phyloP scores from a whole-genome alignment of 768 basidiomycete genomes.

The Trametes cubensis region DNA sequence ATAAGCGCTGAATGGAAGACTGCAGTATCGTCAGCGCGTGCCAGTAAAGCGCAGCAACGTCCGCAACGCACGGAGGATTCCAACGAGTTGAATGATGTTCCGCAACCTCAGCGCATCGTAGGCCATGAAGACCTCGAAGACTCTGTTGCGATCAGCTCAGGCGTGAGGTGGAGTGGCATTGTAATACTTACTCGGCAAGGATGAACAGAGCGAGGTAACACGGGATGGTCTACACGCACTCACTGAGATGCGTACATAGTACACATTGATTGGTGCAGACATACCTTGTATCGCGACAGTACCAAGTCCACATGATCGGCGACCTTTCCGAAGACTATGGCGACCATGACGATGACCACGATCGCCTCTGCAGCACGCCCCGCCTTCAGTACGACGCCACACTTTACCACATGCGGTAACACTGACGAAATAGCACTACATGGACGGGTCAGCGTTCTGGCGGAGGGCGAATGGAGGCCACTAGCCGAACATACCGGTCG shows the following conservation, averaged over 20 bases:
- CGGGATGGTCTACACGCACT: conserved; percentile 61
- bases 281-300: conserved; percentile 56
- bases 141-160: conserved; percentile 40
- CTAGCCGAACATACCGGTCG: conserved; percentile 56
- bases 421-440: conserved; percentile 64
- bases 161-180: background rate
- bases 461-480: background rate
- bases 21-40: conserved; percentile 30
- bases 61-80: conserved; percentile 60
- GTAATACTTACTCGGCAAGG: conserved; percentile 66
- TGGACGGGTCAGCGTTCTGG: conserved; percentile 15
- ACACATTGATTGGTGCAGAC: background rate
- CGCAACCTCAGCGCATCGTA: conserved; percentile 80
- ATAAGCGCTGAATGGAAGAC: conserved; percentile 79
- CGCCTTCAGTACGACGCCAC: background rate
- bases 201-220: conserved; percentile 86
- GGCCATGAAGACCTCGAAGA: conserved; percentile 81
- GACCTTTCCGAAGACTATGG: conserved; percentile 69
- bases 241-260: background rate
- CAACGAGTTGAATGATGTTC: conserved; percentile 78
- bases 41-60: background rate
- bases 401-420: background rate
- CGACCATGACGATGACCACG: conserved; percentile 75
- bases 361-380: conserved; percentile 59
- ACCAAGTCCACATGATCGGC: conserved; percentile 49